Evolutionary conservation across 352 stramenopile genomes (phyloP).

Genomic region (Phytophthora nicotianae): DNA sequence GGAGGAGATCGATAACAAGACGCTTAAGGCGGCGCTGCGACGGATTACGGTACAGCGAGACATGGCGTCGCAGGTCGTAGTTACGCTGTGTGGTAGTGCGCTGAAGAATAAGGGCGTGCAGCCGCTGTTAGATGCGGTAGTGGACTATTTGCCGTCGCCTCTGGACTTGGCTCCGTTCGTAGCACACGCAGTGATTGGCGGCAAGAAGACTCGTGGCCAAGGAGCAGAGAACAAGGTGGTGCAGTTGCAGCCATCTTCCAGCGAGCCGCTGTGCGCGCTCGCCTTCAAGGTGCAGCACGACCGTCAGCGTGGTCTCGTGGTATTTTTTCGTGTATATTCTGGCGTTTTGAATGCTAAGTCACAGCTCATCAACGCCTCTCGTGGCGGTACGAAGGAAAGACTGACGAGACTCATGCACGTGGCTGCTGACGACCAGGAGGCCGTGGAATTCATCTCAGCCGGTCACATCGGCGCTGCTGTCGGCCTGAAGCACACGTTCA

Average conservation of each 20-base stretch:
- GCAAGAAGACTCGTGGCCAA: constrained; percentile 42
- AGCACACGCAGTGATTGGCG: constrained; percentile 42
- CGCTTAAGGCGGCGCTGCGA: constrained; percentile 59
- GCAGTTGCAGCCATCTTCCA: constrained; percentile 39
- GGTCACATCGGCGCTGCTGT: constrained; percentile 93
- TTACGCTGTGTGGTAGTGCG: constrained; percentile 68
- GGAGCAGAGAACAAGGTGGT: constrained; percentile 30
- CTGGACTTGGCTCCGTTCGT: constrained; percentile 84
- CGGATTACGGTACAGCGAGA: constrained; percentile 61
- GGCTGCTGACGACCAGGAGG: constrained; percentile 88
- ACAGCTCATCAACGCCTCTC: constrained; percentile 78
- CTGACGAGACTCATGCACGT: constrained; percentile 89
- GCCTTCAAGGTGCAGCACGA: constrained; percentile 87
- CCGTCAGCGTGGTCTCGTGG: constrained; percentile 71
- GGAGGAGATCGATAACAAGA: constrained; percentile 55
- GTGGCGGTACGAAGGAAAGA: constrained; percentile 56
- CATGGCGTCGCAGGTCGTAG: constrained; percentile 48
- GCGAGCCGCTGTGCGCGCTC: constrained; percentile 61
- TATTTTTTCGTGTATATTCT: constrained; percentile 95
- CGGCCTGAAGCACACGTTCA: constrained; percentile 92
- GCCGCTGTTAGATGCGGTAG: constrained; percentile 96
- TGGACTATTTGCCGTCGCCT: constrained; percentile 97
- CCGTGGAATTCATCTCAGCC: constrained; percentile 83
- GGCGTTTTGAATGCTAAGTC: constrained; percentile 86
- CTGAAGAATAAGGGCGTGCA: constrained; percentile 94